Evolutionary conservation across 1,284 basidiomycete species (phyloP), one percentile per base, ranked within the genome.

Genomic region (Austropuccinia psidii): DNA sequence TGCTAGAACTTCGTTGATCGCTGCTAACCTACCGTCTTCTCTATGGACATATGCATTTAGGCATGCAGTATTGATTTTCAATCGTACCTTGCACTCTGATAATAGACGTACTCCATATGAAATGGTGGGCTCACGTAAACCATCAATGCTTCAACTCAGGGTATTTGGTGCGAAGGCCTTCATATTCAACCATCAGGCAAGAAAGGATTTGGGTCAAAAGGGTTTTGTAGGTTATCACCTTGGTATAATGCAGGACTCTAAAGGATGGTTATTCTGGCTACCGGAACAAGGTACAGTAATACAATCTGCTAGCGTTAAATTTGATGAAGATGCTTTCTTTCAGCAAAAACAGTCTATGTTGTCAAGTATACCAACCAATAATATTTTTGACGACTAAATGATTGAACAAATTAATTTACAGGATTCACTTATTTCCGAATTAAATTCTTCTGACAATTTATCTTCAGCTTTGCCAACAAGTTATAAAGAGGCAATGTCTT

Each of bases 231-330:
- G 45, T 2, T 35, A 43, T 21, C 61, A 64, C 24, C 47, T 66
- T 29, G 64, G 64, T 19, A 17, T 66, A 1, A 41, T 24, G 29
- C 35, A 52, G 9, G 31, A 5, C 4, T 66, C n/a, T 24, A 43
- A 54, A 13, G 49, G 64, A 1, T 66, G 64, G 64, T 1, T 66
- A 17, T 24, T 66, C 4, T 66, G 64, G 64, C 17, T 52, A 13
- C 49, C 49, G 9, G 37, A 39, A 0, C n/a, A n/a, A n/a, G n/a
- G n/a, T n/a, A n/a, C n/a, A n/a, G n/a, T n/a, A n/a, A n/a, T n/a
- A n/a, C n/a, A n/a, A n/a, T n/a, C n/a, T n/a, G n/a, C n/a, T n/a
- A n/a, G n/a, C n/a, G n/a, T n/a, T n/a, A n/a, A n/a, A n/a, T n/a
- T n/a, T n/a, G n/a, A n/a, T n/a, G n/a, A n/a, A n/a, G n/a, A n/a